Base-by-base conservation (phyloP, 2,329 filamentous ascomycete species). In the Penicillium hesseltinei region DNA sequence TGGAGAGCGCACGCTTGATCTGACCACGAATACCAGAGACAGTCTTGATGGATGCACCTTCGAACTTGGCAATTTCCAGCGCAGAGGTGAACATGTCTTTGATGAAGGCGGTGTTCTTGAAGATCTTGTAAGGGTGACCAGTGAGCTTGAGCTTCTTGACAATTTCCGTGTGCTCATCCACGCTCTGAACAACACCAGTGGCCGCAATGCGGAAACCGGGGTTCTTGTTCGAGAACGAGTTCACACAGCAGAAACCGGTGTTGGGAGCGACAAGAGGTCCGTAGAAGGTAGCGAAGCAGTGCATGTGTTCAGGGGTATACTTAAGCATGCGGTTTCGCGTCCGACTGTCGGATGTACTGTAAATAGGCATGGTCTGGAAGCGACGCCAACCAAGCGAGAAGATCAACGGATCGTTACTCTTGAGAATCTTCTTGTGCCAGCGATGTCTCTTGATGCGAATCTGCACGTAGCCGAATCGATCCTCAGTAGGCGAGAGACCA, bases 111-210 rank as follows among this genome's bases (percentile, higher is more conserved):
- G 94, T 99, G 80, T 99, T 99, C 78, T 96, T 96, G 85, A 95
- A 97, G 76, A 97, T 95, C 79, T 97, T 97, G 83, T 94, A 95
- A 1, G 94, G 92, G 47, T 86, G 83, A 59, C 94, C 94, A 0
- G 92, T 97, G 48, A 99, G 84, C 77, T 99, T 99, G 71, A 99
- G 87, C 82, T 99, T 99, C 84, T 99, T 99, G 75, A 99, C 94
- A 64, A 99, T 97, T 73, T 99, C 94, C 3, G 91, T 92, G 40
- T 89, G 91, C 77, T 97, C 92, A 72, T 99, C 94, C 21, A 99
- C 94, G 70, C 88, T 92, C 62, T 97, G 80, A 5, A 99, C 91
- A 2, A 94, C 94, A 60, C 94, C 94, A 0, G 92, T 97, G 2
- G 94, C 95, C 10, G 94, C 91, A 65, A 99, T 91, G 46, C 94